These are phyloP conservation scores for Monosporascus sp. DNA, from an alignment of 2,329 filamentous ascomycete species.

Conservation along the genomic window DNA sequence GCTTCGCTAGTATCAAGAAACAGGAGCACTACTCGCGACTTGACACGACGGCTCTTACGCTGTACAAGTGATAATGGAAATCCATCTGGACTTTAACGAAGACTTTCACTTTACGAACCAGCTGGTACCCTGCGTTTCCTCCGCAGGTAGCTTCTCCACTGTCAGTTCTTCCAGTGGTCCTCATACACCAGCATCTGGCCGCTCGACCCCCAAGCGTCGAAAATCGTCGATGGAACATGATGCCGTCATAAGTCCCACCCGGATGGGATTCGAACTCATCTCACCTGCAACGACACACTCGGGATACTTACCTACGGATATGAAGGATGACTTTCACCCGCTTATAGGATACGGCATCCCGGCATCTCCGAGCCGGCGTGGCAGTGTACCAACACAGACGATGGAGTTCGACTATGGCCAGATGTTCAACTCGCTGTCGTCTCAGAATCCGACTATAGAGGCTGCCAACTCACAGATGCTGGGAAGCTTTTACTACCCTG, in stretches of 20 bases:
- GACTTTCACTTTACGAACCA: constrained; percentile 19
- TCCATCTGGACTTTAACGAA: constrained; percentile 31
- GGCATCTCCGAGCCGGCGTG: constrained; percentile 17
- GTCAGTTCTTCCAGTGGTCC: constrained; percentile 24
- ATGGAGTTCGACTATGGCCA: constrained; percentile 20
- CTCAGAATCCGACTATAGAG: constrained; percentile 11
- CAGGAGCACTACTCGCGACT: constrained; percentile 7
- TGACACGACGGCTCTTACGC: constrained; percentile 9
- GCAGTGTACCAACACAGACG: constrained; percentile 13
- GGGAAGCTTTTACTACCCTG: constrained; percentile 12
- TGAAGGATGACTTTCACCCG: constrained; percentile 13
- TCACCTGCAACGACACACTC: constrained; percentile 26
- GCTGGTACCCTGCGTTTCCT: constrained; percentile 15
- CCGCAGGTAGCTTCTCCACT: constrained; percentile 24
- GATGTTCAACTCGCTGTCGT: constrained; percentile 11
- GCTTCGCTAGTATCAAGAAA: constrained; percentile 6
- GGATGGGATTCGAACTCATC: constrained; percentile 23
- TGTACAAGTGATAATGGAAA: constrained; percentile 17
- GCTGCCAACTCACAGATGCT: constrained; percentile 10
- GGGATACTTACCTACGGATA: constrained; percentile 21
- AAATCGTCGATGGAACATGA: constrained; percentile 20
- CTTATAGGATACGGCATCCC: constrained; percentile 14
- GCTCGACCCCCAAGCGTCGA: constrained; percentile 24
- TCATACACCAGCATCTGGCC: constrained; percentile 27
- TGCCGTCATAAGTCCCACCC: constrained; percentile 15